phyloP scores from a whole-genome alignment of 345 rosid species.

The Arabidopsis suecica region DNA sequence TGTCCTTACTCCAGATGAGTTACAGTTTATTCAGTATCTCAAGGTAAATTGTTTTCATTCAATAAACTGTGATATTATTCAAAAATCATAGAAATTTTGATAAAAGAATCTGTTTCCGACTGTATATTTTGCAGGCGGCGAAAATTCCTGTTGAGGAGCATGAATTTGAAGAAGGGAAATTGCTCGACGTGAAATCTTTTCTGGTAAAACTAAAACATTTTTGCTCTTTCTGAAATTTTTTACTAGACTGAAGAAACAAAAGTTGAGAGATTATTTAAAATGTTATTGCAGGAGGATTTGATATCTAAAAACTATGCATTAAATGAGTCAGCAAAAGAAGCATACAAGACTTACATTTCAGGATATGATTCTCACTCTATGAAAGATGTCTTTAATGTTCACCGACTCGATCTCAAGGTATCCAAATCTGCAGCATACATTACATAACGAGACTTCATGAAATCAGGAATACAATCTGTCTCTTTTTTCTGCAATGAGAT shows the following conservation, averaged over 20 bases:
- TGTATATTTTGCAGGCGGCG: conserved; percentile 58
- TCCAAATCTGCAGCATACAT: conserved; percentile 17
- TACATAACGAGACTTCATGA: background rate
- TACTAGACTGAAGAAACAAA: background rate
- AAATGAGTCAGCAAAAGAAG: conserved; percentile 87
- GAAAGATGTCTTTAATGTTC: conserved; percentile 94
- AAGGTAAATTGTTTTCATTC: conserved; percentile 54
- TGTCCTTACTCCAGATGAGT: conserved; percentile 82
- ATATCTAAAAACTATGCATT: conserved; percentile 73
- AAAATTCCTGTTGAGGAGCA: conserved; percentile 88
- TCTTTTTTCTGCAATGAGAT: background rate
- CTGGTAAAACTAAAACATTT: conserved; percentile 63
- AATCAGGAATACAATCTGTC: background rate
- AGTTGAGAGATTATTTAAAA: background rate
- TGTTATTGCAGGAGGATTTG: conserved; percentile 73
- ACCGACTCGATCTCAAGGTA: conserved; percentile 86
- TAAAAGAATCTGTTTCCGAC: background rate
- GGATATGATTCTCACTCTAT: conserved; percentile 94
- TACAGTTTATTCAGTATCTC: conserved; percentile 80
- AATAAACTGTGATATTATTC: background rate
- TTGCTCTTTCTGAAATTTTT: background rate
- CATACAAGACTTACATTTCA: conserved; percentile 85
- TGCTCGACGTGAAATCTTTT: conserved; percentile 74
- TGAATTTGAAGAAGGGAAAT: conserved; percentile 73
- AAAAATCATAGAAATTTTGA: background rate